phyloP scores from a whole-genome alignment of 179 eudicot species.

The Spinacia oleracea region DNA sequence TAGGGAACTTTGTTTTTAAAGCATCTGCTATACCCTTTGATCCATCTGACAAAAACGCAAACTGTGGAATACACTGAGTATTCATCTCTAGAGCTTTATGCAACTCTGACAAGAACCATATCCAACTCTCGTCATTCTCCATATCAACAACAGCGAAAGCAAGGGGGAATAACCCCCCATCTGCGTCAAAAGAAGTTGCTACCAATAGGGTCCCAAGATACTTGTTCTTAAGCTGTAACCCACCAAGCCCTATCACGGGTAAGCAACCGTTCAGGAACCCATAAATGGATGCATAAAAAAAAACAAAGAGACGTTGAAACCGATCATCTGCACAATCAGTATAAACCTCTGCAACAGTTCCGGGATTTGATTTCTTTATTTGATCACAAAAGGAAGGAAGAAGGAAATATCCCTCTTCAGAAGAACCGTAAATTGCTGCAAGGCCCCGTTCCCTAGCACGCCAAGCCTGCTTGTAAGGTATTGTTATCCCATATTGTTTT shows the following conservation, averaged over 20 bases:
- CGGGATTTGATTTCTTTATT: slow-evolving; percentile 53
- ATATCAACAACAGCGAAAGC: slow-evolving; percentile 61
- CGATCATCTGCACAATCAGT: slow-evolving; percentile 48
- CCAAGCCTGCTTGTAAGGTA: slow-evolving; percentile 78
- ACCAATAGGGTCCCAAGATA: slow-evolving; percentile 59
- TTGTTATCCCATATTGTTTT: slow-evolving; percentile 57
- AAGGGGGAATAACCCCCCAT: slow-evolving; percentile 63
- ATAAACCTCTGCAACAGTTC: slow-evolving; percentile 52
- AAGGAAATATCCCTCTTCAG: slow-evolving; percentile 60
- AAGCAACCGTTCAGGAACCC: slow-evolving; percentile 66
- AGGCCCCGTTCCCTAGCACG: slow-evolving; percentile 69
- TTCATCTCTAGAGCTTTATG: slow-evolving; percentile 48
- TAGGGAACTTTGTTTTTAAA: slow-evolving; percentile 42
- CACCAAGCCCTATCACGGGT: slow-evolving; percentile 53
- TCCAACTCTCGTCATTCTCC: slow-evolving; percentile 63
- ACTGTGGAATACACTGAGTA: slow-evolving; percentile 46
- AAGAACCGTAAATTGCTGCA: slow-evolving; percentile 63
- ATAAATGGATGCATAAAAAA: slow-evolving; percentile 52
- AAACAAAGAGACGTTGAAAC: slow-evolving; percentile 55
- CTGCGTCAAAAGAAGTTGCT: slow-evolving; percentile 60
- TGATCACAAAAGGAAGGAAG: slow-evolving; percentile 58
- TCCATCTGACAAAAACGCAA: slow-evolving; percentile 51
- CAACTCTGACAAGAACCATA: slow-evolving; percentile 61
- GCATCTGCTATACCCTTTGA: slow-evolving; percentile 46
- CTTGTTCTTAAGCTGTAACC: slow-evolving; percentile 51